Evolutionary conservation across 1,284 basidiomycete species (phyloP).

Genomic region (Sanghuangporus weigelae): DNA sequence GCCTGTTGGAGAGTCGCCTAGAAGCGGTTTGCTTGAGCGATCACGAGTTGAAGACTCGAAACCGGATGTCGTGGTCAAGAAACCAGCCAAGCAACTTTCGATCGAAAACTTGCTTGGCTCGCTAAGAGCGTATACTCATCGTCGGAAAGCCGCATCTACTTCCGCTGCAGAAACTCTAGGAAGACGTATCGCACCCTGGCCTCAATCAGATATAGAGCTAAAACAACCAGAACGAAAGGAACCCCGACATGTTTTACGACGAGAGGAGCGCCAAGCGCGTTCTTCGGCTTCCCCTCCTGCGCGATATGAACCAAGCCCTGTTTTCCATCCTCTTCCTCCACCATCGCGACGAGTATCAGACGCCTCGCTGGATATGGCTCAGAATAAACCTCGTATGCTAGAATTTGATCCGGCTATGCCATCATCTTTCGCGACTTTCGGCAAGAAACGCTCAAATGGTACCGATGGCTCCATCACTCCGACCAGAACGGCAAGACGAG

Average conservation of each 20-base stretch:
- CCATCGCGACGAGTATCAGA: slow-evolving; percentile 26
- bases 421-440: slow-evolving; percentile 45
- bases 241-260: slow-evolving; percentile 22
- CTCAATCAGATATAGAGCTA: slow-evolving; percentile 41
- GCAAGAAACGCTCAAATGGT: slow-evolving; percentile 35
- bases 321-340: slow-evolving; percentile 56
- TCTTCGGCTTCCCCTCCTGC: slow-evolving; percentile 44
- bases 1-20: neutral
- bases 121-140: slow-evolving; percentile 54
- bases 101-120: slow-evolving; percentile 49
- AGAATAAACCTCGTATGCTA: neutral
- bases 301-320: slow-evolving; percentile 31
- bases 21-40: neutral
- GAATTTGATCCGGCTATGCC: slow-evolving; percentile 23
- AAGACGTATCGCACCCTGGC: slow-evolving; percentile 62
- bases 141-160: slow-evolving; percentile 25
- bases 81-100: slow-evolving; percentile 27
- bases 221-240: slow-evolving; percentile 23
- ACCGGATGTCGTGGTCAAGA: slow-evolving; percentile 26
- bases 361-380: slow-evolving; percentile 14
- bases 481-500: slow-evolving; percentile 34
- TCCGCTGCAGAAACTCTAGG: slow-evolving; percentile 33
- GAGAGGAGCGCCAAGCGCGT: slow-evolving; percentile 46
- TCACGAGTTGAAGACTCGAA: neutral
- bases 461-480: slow-evolving; percentile 30